Evolutionary conservation across 1,139 yeast species (phyloP).

Genomic region (Pneumocystis canis): DNA sequence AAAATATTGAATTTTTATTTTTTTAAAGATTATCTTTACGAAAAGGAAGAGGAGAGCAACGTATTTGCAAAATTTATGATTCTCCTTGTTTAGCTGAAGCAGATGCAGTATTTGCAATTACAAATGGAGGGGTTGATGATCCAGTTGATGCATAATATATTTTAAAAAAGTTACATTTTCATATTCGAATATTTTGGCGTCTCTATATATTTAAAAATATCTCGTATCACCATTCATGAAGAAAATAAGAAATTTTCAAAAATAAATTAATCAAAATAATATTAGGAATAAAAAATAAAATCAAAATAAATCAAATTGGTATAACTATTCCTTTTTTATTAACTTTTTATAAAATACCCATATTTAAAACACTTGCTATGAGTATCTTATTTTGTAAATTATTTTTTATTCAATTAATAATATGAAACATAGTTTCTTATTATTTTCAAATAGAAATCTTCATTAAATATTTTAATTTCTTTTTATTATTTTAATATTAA

Average conservation of each 20-base stretch:
- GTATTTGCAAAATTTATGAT: slow-evolving; percentile 87
- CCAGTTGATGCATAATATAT: slow-evolving; percentile 29
- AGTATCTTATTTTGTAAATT: no score
- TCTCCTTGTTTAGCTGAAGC: slow-evolving; percentile 93
- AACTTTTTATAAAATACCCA: no score
- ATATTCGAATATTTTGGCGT: background rate
- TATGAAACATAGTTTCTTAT: no score
- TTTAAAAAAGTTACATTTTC: background rate
- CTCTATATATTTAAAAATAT: background rate
- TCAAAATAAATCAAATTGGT: no score
- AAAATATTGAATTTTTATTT: background rate
- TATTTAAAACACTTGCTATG: no score
- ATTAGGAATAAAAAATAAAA: background rate
- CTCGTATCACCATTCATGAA: background rate
- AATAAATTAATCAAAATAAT: background rate
- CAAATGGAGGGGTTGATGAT: slow-evolving; percentile 94
- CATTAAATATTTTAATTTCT: background rate
- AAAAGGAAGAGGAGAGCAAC: slow-evolving; percentile 82
- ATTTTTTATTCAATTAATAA: no score
- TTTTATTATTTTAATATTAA: no score
- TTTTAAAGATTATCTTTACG: slow-evolving; percentile 53
- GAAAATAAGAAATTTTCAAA: background rate
- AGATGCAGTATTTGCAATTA: slow-evolving; percentile 87
- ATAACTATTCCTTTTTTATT: no score
- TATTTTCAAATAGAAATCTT: background rate